Evolutionary conservation across 768 basidiomycete species (phyloP).

Genomic region (Leccinum fibrillosum): DNA sequence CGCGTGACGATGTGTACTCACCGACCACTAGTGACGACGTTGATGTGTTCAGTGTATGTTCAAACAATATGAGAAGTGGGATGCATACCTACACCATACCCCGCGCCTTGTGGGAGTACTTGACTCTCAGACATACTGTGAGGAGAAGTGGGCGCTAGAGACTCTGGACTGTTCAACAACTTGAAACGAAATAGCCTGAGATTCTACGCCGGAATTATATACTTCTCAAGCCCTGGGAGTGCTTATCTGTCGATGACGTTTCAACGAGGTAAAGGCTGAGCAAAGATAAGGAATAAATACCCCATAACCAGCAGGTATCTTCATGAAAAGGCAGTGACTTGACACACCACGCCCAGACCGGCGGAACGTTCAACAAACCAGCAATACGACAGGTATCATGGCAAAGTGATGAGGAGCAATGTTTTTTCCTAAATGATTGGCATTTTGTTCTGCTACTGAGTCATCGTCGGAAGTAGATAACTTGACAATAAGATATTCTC

Average conservation of each 20-base stretch:
- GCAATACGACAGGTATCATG: background rate
- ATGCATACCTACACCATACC: constrained; percentile 74
- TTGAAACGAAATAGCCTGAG: background rate
- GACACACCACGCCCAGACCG: no score
- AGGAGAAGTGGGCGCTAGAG: background rate
- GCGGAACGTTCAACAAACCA: background rate
- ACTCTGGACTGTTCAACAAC: background rate
- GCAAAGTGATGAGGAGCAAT: background rate
- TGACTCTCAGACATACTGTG: constrained; percentile 25
- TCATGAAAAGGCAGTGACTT: background rate
- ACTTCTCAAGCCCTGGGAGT: background rate
- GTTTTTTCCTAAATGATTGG: background rate
- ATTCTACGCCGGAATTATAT: constrained; percentile 7
- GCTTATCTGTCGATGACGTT: constrained; percentile 18
- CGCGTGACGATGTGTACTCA: constrained; percentile 20
- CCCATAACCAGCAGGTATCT: background rate
- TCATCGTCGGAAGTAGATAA: background rate
- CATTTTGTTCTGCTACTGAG: background rate
- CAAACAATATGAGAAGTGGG: background rate
- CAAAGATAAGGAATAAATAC: constrained; percentile 15
- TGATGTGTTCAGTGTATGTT: background rate
- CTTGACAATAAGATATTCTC: background rate
- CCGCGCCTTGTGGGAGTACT: constrained; percentile 75
- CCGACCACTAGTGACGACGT: constrained; percentile 44
- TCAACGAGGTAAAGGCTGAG: background rate